Base-by-base conservation (phyloP, 2,329 filamentous ascomycete species). In the Fusarium tjaetaba region DNA sequence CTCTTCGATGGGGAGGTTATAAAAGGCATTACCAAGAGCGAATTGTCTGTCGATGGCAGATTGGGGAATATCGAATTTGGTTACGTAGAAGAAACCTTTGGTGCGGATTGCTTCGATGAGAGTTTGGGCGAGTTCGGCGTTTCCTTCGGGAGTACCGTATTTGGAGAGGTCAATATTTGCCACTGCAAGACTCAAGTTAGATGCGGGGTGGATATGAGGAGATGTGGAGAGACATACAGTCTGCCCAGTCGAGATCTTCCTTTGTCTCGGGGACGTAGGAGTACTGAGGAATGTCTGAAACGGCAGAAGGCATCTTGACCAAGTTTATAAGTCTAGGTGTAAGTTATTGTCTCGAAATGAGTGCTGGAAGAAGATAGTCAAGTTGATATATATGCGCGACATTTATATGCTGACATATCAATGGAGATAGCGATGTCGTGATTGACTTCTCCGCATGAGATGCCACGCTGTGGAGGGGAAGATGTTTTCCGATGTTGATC, bases 41-140 rank as follows among this genome's bases (percentile, higher is more conserved):
- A 91, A 91, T 64, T 91, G 89, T 3, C 81, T 81, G 65, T 91
- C 86, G 2, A 91, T 86, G 34, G 86, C 85, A 45, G 89, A 86
- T 76, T 91, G 89, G 1, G 82, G 82, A 24, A 91, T 86, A 70
- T 86, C 88, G 73, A 88, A 91, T 79, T 92, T 90, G 67, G 86
- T 89, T 4, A 91, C 76, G 8, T 78, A 78, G 38, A 78, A 74
- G 58, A 78, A 77, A 0, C 79, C 80, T 61, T 82, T 83, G 11
- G 77, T 82, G 2, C 80, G 79, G 49, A 82, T 76, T 2, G 81
- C 81, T 11, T 82, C 77, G 20, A 82, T 76, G 2, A 82, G 74
- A 0, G 72, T 75, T 16, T 78, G 52, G 1, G 80, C 75, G 4
- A 83, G 78, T 4, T 76, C 67, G 0, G 61, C 61, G 52, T 82